Evolutionary conservation across 73 alveolate genomes (phyloP), one percentile per base, ranked within the genome.

Genomic region (Diophrys sp.): DNA sequence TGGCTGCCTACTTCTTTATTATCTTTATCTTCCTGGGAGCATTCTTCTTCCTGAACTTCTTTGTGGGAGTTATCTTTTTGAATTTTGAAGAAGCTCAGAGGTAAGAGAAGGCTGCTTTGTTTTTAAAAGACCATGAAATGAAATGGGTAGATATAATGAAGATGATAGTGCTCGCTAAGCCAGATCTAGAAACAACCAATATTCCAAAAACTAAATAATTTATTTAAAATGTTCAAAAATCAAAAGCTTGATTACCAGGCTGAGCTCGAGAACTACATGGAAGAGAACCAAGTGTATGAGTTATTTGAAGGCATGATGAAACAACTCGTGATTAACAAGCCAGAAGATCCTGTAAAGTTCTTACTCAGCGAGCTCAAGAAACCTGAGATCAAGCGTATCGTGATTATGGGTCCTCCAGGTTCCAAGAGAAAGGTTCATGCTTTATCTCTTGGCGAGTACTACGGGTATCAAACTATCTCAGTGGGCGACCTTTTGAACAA

Each of bases 381-480:
- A 30, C 96, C 96, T 53, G 89, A 75, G 33, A 92, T 88, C 62
- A 94, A 94, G 87, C 81, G 97, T 53, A 85, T 95, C 30, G 91
- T 95, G 73, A 90, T 95, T n/a, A 96, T 96, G 77, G 98, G 98
- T 25, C 97, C 98, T 31, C 97, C 98, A 33, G 99, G 99, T 26
- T 85, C 95, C 74, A 81, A 87, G 69, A 79, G 93, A 24, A 94
- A 96, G 83, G 94, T 87, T 67, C 87, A 96, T 54, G 94, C 98
- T 68, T 87, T 93, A 28, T 68, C 95, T 28, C 74, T 96, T 27
- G 95, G 96, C 0, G 95, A 93, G 72, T 69, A 89, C 77, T 81
- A 93, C 84, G 79, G 85, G 72, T 89, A 84, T 74, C 78, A 81
- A 25, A 76, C 90, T 77, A 88, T 97, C 25, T 84, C 92, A 33